phyloP scores from a whole-genome alignment of 2,329 filamentous ascomycete genomes.

The Penicillium sp. region DNA sequence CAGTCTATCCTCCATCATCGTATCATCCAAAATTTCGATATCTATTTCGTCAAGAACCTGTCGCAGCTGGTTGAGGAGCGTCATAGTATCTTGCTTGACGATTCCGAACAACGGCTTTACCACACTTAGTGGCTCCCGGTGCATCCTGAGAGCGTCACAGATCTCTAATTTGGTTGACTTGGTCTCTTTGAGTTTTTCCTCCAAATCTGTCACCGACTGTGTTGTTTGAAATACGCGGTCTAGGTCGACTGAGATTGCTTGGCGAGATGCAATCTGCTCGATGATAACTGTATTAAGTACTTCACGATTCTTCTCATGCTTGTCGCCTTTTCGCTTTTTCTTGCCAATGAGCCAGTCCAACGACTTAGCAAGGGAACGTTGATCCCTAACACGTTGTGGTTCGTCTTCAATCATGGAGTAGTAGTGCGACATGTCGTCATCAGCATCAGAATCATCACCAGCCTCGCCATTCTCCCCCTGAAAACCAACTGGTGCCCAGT shows the following conservation, averaged over 20 bases:
- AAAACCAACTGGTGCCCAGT: not conserved
- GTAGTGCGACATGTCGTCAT: not conserved
- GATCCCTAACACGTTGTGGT: not conserved
- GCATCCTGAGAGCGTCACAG: not conserved
- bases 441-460: not conserved
- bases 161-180: slow-evolving; percentile 1
- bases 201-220: not conserved
- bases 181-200: not conserved
- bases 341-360: not conserved
- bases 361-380: not conserved
- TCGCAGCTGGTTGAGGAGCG: slow-evolving; percentile 20
- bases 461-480: not conserved
- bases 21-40: slow-evolving; percentile 22
- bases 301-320: not conserved
- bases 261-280: slow-evolving; percentile 10
- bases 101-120: slow-evolving; percentile 18
- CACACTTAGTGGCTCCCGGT: not conserved
- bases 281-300: slow-evolving; percentile 1
- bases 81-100: slow-evolving; percentile 20
- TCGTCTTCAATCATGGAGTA: not conserved
- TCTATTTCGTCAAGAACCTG: slow-evolving; percentile 24
- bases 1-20: slow-evolving; percentile 27
- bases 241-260: slow-evolving; percentile 3
- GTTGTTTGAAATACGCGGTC: not conserved
- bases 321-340: not conserved